Evolutionary conservation across 192 early-diverging fungal species (phyloP), one percentile per base, ranked within the genome.

Genomic region (Rhizoclosmatium globosum): DNA sequence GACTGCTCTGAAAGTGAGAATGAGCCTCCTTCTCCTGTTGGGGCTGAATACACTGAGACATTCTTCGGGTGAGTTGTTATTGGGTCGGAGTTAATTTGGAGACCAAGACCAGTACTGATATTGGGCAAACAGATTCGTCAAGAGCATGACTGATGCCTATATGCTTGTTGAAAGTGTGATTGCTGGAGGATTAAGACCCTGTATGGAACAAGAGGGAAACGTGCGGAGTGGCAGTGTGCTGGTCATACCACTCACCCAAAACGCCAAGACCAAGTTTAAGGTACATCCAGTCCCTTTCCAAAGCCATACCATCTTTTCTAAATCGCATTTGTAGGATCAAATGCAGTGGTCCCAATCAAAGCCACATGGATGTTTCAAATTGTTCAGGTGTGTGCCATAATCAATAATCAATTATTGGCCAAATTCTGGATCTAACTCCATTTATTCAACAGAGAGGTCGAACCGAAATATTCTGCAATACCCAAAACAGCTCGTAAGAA

Each of bases 121-220:
- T 31, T 31, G 0, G 31, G 31, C 31, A 31, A 31, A 31, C 31
- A 62, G 60, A 21, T 62, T 21, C 46, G 44, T 68, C 0, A 3
- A 15, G 1, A 43, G 45, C 42, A 47, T 23, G 23, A 13, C 23
- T 15, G 66, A 68, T 46, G 38, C 41, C n/a, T 47, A 41, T 4
- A 47, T 68, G 38, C 66, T 68, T 41, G 66, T 68, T 0, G 66
- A 68, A 46, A 43, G 15, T 1, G 66, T 68, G 15, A 43, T 68
- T 9, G 38, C 66, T 2, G 66, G 66, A 46, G 15, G 38, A 43
- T 23, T 68, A 21, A 9, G 38, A 21, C 60, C 60, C 4, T 19
- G 7, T 21, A 62, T 21, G 9, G 60, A 7, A 21, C 15, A 9
- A 4, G 7, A 21, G 6, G 60, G 60, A 19, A 7, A 4, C 23